phyloP scores from a whole-genome alignment of 2,329 filamentous ascomycete genomes.

The Phyllosticta citribraziliensis region DNA sequence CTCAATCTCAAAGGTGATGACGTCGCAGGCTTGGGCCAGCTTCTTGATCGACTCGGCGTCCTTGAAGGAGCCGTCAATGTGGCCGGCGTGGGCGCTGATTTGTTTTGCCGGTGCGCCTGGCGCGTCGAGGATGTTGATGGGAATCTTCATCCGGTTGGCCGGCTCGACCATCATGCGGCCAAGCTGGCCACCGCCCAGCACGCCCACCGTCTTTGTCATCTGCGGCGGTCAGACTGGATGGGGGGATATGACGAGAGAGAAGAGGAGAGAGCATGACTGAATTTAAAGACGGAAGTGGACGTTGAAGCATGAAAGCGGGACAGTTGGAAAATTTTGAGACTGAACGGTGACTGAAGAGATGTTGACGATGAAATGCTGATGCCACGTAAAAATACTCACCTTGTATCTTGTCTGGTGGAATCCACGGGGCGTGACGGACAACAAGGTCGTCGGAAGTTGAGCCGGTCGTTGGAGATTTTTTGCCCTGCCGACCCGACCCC shows the following conservation, averaged over 20 bases:
- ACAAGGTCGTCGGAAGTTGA: not conserved
- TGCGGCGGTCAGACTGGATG: not conserved
- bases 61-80: slow-evolving; percentile 82
- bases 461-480: slow-evolving; percentile 6
- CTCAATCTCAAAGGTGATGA: slow-evolving; percentile 90
- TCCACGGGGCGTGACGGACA: not conserved
- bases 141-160: slow-evolving; percentile 68
- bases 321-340: no score
- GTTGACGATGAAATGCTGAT: not conserved
- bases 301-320: no score
- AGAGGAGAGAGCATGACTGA: not conserved
- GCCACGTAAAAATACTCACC: not conserved
- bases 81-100: slow-evolving; percentile 62
- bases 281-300: not conserved
- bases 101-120: slow-evolving; percentile 74
- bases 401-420: not conserved
- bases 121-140: slow-evolving; percentile 69
- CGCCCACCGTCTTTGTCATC: slow-evolving; percentile 22
- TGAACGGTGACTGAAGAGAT: not conserved
- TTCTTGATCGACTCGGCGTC: slow-evolving; percentile 68
- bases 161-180: slow-evolving; percentile 91
- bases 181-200: slow-evolving; percentile 47
- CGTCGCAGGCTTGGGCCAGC: slow-evolving; percentile 66
- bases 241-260: not conserved
- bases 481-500: slow-evolving; percentile 1